Evolutionary conservation across 805 yeast species (phyloP), one percentile per base, ranked within the genome.

Genomic region (Pichia manshurica): DNA sequence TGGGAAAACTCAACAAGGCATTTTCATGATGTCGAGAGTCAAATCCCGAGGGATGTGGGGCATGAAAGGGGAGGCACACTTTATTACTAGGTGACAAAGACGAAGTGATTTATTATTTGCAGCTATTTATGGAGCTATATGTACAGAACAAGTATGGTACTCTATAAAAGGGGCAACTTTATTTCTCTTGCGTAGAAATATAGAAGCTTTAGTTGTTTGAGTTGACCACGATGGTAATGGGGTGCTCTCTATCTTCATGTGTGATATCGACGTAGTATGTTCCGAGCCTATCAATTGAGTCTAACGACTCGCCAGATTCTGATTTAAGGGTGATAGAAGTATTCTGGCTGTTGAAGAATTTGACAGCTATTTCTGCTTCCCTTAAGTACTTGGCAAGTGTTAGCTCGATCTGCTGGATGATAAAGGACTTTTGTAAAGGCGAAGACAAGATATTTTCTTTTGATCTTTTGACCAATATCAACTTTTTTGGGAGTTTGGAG

Each of bases 391-490:
- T 53, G 5, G 46, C 19, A 12, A 53, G 37, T 1, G 42, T 35
- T 10, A 42, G 12, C 44, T 53, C 50, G 17, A 53, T 44, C 17
- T 53, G 52, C 9, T 36, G 31, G 7, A 23, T 35, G 20, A 53
- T 37, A 28, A 40, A 45, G 10, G 17, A 22, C 3, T 31, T 36
- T 10, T 44, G 31, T 19, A 53, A 37, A 5, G 59, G 51, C 8
- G 58, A 54, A 13, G 47, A 46, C 17, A 61, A 46, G 2, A 39
- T 25, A 7, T 51, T 52, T 19, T 53, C 54, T 4, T 46, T 47
- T 4, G 65, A 28, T 21, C 58, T 63, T 39, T 57, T 56, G 16
- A 56, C 50, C 39, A 63, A 52, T n/a, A 61, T 47, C 21, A 64
- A 46, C 43, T 52, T 59, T 52, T 54, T 57, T 42, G 68, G 67